Percentiles rank a stretch among this genome's conserved stretches.
Conservation (phyloP, 805 yeast genomes). For the Spathaspora sp. region DNA sequence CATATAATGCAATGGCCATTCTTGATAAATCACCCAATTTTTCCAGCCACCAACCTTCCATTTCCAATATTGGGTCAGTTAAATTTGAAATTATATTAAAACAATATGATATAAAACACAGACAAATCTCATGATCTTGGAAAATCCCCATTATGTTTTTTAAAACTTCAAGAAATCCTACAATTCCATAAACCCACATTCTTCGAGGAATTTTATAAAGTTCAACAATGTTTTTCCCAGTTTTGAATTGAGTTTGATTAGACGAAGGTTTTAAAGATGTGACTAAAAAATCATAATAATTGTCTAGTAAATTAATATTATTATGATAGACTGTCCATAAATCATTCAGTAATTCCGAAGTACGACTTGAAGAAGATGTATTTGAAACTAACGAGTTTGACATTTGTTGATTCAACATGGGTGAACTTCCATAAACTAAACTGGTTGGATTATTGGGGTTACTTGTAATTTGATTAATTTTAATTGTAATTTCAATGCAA, state of each 20-base stretch:
- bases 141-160: constrained; percentile 71
- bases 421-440: constrained; percentile 10
- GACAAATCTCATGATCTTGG: constrained; percentile 74
- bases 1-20: constrained; percentile 83
- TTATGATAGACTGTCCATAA: constrained; percentile 71
- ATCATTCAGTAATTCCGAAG: constrained; percentile 53
- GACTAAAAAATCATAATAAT: constrained; percentile 67
- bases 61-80: constrained; percentile 52
- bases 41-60: constrained; percentile 79
- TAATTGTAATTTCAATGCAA: constrained; percentile 55
- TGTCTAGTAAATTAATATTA: constrained; percentile 61
- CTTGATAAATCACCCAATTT: constrained; percentile 81
- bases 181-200: constrained; percentile 84
- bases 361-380: constrained; percentile 20
- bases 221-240: constrained; percentile 75
- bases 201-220: constrained; percentile 75
- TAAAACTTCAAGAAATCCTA: constrained; percentile 72
- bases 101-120: constrained; percentile 70
- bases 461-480: constrained; percentile 41
- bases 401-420: constrained; percentile 10
- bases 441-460: constrained; percentile 22
- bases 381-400: constrained; percentile 12
- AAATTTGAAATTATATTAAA: constrained; percentile 56
- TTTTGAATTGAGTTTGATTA: constrained; percentile 49
- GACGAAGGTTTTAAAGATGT: constrained; percentile 65